A percentile compares a stretch with the other conserved stretches of the same genome.
Evolutionary conservation across 148 eudicot genomes (phyloP).

Genomic region (Chenopodium album): DNA sequence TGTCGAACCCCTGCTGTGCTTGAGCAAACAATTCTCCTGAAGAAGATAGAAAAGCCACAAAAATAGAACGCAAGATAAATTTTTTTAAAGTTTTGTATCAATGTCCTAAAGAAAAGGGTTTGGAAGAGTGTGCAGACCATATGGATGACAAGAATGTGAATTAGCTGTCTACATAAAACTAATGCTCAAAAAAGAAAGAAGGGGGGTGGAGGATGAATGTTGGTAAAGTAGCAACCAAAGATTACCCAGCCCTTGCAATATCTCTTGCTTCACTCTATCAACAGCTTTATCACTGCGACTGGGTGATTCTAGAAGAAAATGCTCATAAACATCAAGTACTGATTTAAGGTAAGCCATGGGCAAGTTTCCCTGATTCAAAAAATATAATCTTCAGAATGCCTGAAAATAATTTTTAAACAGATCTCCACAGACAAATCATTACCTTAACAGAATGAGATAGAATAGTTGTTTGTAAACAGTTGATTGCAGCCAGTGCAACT

Average conservation of each 20-base stretch:
- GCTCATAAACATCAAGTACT: constrained; percentile 78
- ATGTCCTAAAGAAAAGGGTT: not conserved
- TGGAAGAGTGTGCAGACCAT: not conserved
- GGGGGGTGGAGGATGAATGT: not conserved
- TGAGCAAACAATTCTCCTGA: constrained; percentile 87
- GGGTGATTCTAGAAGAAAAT: constrained; percentile 61
- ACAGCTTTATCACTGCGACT: constrained; percentile 40
- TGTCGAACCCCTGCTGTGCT: constrained; percentile 77
- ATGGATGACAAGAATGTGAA: not conserved
- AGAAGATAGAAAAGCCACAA: constrained; percentile 19
- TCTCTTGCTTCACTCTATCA: constrained; percentile 91
- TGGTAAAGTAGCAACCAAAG: constrained; percentile 2
- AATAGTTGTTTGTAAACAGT: constrained; percentile 84
- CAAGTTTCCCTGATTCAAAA: constrained; percentile 73
- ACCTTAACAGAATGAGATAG: constrained; percentile 91
- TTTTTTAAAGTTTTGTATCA: not conserved
- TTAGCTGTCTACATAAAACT: not conserved
- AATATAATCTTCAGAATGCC: constrained; percentile 15
- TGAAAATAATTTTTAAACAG: not conserved
- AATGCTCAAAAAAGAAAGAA: not conserved
- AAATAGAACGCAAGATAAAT: not conserved
- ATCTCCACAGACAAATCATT: constrained; percentile 5
- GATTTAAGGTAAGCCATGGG: constrained; percentile 76
- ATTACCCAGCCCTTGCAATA: constrained; percentile 85
- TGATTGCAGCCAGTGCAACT: constrained; percentile 91